Percentiles rank a stretch among this genome's conserved stretches.
Conservation (phyloP, 164 flowering plant genomes). For the Berberis thunbergii region DNA sequence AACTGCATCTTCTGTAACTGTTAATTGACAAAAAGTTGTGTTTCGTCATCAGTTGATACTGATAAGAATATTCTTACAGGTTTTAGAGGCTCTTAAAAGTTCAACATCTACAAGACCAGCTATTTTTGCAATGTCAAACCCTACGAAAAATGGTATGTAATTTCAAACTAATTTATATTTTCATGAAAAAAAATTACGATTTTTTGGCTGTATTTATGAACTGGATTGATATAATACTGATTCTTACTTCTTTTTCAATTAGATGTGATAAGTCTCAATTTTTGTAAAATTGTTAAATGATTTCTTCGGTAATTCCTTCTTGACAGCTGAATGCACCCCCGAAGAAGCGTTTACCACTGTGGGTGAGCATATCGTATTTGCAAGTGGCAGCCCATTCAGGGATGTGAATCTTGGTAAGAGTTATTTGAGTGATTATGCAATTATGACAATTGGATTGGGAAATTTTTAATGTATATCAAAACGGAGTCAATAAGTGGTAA, state of each 20-base stretch:
- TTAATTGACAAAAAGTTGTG: no score
- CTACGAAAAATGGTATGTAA: conserved; percentile 77
- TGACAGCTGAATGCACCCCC: conserved; percentile 95
- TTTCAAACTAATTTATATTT: background rate
- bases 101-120: conserved; percentile 98
- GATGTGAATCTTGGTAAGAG: conserved; percentile 77
- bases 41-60: no score
- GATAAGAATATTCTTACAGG: conserved; percentile 26
- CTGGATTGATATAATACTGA: no score
- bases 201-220: no score
- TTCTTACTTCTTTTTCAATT: no score
- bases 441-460: background rate
- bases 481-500: no score
- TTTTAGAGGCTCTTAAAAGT: conserved; percentile 76
- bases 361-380: conserved; percentile 84
- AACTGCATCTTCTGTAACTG: no score
- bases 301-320: conserved; percentile 8
- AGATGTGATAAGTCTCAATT: no score
- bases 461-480: background rate
- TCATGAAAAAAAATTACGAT: no score
- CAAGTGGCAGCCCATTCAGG: conserved; percentile 93
- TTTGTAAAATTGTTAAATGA: background rate
- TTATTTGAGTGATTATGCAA: background rate
- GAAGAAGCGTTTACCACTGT: conserved; percentile 83
- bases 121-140: conserved; percentile 92